phyloP scores from a whole-genome alignment of 768 basidiomycete genomes.

The Sporobolomyces pararoseus region DNA sequence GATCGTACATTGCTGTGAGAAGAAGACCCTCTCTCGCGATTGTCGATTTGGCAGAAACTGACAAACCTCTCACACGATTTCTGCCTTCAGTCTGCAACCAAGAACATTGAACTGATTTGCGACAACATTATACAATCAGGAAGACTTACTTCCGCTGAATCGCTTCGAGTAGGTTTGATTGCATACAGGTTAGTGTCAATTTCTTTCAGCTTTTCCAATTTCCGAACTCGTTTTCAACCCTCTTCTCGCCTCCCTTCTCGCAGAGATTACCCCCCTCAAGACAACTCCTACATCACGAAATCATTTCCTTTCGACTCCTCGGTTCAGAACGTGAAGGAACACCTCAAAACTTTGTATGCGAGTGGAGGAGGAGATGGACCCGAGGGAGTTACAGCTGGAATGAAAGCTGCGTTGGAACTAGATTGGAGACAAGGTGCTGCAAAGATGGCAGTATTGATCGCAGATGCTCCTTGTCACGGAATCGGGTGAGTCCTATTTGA shows the following conservation, averaged over 20 bases:
- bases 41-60: too few species aligned
- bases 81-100: constrained; percentile 59
- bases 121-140: constrained; percentile 92
- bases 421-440: constrained; percentile 83
- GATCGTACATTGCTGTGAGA: constrained; percentile 40
- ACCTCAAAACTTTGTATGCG: constrained; percentile 78
- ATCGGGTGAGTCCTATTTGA: constrained; percentile 53
- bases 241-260: not conserved
- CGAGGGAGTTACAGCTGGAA: constrained; percentile 92
- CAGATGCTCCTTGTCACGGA: constrained; percentile 95
- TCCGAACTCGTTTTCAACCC: not conserved
- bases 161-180: constrained; percentile 81
- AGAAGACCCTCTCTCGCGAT: too few species aligned
- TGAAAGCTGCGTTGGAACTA: constrained; percentile 76
- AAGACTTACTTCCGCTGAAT: constrained; percentile 77
- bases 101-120: constrained; percentile 93
- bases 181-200: constrained; percentile 69
- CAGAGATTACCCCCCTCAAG: constrained; percentile 88
- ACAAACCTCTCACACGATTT: not conserved
- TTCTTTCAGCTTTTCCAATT: not conserved
- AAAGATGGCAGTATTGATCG: constrained; percentile 95
- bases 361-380: constrained; percentile 87
- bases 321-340: constrained; percentile 76
- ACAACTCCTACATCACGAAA: constrained; percentile 84
- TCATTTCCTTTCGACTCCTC: constrained; percentile 93